Percentiles rank a stretch among this genome's conserved stretches.
Evolutionary conservation across 2,329 filamentous ascomycete genomes (phyloP).

Genomic region (Stylonectria norvegica): DNA sequence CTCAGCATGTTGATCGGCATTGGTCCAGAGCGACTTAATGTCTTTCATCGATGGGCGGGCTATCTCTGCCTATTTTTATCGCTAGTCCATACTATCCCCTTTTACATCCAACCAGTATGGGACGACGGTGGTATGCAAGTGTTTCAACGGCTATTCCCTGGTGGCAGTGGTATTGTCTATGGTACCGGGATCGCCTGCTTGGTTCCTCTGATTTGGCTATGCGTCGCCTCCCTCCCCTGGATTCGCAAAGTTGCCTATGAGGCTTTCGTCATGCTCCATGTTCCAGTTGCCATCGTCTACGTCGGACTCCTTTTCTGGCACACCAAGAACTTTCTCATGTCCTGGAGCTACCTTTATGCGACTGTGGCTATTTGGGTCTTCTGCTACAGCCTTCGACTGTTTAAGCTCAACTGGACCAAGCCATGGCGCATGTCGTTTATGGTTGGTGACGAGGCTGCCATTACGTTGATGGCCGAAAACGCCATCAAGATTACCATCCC

Average conservation of each 20-base stretch:
- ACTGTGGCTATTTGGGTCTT: conserved; percentile 74
- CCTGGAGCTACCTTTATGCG: conserved; percentile 84
- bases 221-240: conserved; percentile 76
- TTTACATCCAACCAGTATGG: conserved; percentile 85
- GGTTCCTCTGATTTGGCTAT: conserved; percentile 78
- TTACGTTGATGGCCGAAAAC: conserved; percentile 86
- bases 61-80: conserved; percentile 82
- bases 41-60: conserved; percentile 87
- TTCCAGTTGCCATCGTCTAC: conserved; percentile 77
- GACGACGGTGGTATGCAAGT: conserved; percentile 69
- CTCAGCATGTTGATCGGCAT: conserved; percentile 83
- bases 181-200: conserved; percentile 81
- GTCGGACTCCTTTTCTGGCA: conserved; percentile 92
- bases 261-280: conserved; percentile 76
- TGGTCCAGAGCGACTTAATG: conserved; percentile 86
- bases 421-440: conserved; percentile 77
- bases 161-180: conserved; percentile 67
- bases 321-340: conserved; percentile 85
- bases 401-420: conserved; percentile 86
- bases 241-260: conserved; percentile 79
- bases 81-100: conserved; percentile 81
- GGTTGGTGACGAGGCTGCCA: conserved; percentile 85
- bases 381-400: conserved; percentile 71
- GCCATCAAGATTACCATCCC: conserved; percentile 95
- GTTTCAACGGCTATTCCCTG: conserved; percentile 67